These are phyloP conservation scores for Exutisphaerella laricina DNA, from an alignment of 2,329 filamentous ascomycete species.

Conservation along the genomic window DNA sequence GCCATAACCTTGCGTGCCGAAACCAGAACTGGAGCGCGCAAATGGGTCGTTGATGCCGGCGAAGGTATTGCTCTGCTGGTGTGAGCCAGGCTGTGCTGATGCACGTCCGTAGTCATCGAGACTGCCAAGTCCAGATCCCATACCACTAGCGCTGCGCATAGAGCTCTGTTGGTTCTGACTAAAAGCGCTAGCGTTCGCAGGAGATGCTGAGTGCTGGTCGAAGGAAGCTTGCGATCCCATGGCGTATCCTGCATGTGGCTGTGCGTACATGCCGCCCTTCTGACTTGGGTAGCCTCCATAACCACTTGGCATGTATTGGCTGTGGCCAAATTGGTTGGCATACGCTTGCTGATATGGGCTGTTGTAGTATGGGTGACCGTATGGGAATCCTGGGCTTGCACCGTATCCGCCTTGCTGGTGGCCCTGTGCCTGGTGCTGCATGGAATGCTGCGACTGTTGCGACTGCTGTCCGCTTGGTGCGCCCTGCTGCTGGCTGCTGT, in stretches of 20 bases:
- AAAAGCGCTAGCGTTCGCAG: conserved; percentile 54
- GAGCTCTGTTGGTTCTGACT: conserved; percentile 37
- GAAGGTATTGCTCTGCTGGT: conserved; percentile 48
- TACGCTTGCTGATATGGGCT: conserved; percentile 59
- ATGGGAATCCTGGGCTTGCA: conserved; percentile 50
- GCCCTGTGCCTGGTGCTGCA: conserved; percentile 33
- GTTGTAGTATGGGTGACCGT: conserved; percentile 55
- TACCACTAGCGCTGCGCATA: conserved; percentile 43
- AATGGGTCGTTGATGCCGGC: conserved; percentile 56
- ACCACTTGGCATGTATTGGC: conserved; percentile 41
- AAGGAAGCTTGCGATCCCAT: conserved; percentile 53
- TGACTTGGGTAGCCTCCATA: conserved; percentile 42
- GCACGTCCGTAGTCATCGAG: conserved; percentile 55
- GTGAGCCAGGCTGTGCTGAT: conserved; percentile 49
- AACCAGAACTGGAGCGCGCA: conserved; percentile 53
- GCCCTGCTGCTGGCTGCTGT: conserved; percentile 50
- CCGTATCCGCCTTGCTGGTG: conserved; percentile 34
- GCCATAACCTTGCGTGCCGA: conserved; percentile 46
- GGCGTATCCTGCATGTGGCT: conserved; percentile 53
- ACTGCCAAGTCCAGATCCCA: conserved; percentile 37
- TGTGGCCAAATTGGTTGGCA: conserved; percentile 56
- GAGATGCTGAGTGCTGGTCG: conserved; percentile 59
- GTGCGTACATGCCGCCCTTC: conserved; percentile 52
- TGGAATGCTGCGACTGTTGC: conserved; percentile 26
- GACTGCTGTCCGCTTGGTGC: conserved; percentile 39